A percentile compares a stretch with the other conserved stretches of the same genome.
phyloP scores from a whole-genome alignment of 1,284 basidiomycete species.

The Farysia itapuensis region DNA sequence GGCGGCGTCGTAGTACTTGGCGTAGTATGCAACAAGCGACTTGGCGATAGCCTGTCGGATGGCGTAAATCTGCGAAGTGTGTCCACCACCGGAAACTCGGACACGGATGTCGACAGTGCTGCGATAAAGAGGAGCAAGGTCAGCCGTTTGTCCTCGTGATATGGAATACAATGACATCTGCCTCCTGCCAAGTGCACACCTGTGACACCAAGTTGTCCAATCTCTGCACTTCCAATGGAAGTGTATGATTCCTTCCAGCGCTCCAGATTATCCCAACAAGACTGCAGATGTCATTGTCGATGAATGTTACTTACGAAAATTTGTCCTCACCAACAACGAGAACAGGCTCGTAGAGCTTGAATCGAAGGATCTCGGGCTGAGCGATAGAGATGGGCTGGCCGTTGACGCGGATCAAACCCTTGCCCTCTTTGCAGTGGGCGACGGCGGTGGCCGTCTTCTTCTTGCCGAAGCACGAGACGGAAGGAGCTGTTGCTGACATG shows the following conservation, averaged over 20 bases:
- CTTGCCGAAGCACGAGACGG: conserved; percentile 62
- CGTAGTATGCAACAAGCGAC: conserved; percentile 93
- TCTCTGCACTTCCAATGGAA: too few relatives aligned
- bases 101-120: conserved; percentile 85
- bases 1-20: conserved; percentile 98
- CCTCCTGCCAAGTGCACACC: too few relatives aligned
- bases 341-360: conserved; percentile 89
- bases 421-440: conserved; percentile 71
- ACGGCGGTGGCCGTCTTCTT: conserved; percentile 61
- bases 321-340: conserved; percentile 60
- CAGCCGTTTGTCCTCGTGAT: neutral
- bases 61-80: conserved; percentile 98
- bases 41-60: conserved; percentile 99
- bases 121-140: neutral
- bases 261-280: too few relatives aligned
- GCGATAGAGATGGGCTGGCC: conserved; percentile 94
- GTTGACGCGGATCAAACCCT: conserved; percentile 95
- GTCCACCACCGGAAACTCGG: conserved; percentile 98
- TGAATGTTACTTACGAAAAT: conserved; percentile 54
- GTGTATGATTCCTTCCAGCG: too few relatives aligned
- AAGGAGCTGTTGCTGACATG: conserved; percentile 53
- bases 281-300: neutral
- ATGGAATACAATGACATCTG: neutral
- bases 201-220: too few relatives aligned
- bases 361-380: conserved; percentile 83